Conservation (phyloP, 352 stramenopile genomes). For the Phytophthora hybrid region DNA sequence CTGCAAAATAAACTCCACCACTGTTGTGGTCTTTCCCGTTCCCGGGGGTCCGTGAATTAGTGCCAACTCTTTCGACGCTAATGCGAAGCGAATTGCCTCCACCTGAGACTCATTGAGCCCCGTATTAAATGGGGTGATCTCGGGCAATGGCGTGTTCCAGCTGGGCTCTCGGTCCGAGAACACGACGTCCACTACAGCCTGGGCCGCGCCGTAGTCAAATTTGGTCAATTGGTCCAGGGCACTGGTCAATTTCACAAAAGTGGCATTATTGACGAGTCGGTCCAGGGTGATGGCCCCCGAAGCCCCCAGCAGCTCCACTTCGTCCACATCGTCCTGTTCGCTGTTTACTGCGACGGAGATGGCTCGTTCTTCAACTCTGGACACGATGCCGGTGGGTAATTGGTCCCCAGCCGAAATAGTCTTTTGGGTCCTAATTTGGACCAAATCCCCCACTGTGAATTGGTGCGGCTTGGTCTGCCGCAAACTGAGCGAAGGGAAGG, state of each 20-base stretch:
- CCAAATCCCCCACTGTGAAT: constrained; percentile 86
- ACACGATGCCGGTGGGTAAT: constrained; percentile 68
- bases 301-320: constrained; percentile 46
- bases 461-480: constrained; percentile 73
- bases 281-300: constrained; percentile 66
- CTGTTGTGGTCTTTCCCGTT: constrained; percentile 97
- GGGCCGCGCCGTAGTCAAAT: constrained; percentile 61
- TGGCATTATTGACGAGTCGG: constrained; percentile 88
- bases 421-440: constrained; percentile 72
- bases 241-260: constrained; percentile 75
- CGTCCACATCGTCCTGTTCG: constrained; percentile 69
- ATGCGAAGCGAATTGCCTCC: constrained; percentile 76
- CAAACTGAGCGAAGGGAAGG: constrained; percentile 51
- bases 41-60: constrained; percentile 94
- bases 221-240: constrained; percentile 77
- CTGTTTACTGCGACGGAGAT: constrained; percentile 64
- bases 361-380: constrained; percentile 62
- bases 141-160: constrained; percentile 59
- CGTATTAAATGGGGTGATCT: constrained; percentile 57
- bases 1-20: constrained; percentile 97
- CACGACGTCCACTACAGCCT: constrained; percentile 75
- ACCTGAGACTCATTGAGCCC: constrained; percentile 83
- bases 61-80: constrained; percentile 88
- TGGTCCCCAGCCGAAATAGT: constrained; percentile 17
- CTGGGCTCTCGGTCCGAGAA: constrained; percentile 59